Conservation (phyloP, 108 stramenopile genomes). For the Fistulifera solaris region DNA sequence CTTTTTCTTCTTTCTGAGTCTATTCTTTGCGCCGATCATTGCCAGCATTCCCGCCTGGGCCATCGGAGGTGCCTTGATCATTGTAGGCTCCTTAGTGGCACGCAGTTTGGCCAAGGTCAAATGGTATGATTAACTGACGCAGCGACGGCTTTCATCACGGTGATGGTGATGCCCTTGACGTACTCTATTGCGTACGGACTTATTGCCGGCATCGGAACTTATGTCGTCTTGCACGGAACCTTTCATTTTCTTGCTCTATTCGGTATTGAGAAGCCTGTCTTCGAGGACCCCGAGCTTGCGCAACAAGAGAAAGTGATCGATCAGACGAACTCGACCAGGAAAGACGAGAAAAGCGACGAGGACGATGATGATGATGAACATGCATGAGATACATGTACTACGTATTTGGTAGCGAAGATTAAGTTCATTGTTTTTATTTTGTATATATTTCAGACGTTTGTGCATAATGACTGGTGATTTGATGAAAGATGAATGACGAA, state of each 20-base stretch:
- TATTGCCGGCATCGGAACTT: conserved; percentile 45
- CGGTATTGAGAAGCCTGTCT: conserved; percentile 26
- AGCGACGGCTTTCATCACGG: conserved; percentile 69
- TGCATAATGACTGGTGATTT: too few species aligned
- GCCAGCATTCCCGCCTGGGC: conserved; percentile 78
- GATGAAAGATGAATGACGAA: too few species aligned
- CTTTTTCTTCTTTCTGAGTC: conserved; percentile 40
- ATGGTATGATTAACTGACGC: conserved; percentile 61
- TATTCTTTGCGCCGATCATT: conserved; percentile 80
- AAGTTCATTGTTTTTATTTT: too few species aligned
- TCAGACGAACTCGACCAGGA: too few species aligned
- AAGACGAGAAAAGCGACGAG: too few species aligned
- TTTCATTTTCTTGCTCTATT: conserved; percentile 23
- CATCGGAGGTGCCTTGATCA: conserved; percentile 70
- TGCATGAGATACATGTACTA: too few species aligned
- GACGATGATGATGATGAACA: too few species aligned
- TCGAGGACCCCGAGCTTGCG: not conserved
- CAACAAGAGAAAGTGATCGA: too few species aligned
- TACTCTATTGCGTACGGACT: conserved; percentile 74
- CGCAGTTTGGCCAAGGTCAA: conserved; percentile 46
- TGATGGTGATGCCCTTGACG: conserved; percentile 81
- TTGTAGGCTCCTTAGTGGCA: conserved; percentile 71
- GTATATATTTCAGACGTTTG: too few species aligned
- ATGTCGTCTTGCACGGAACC: conserved; percentile 12
- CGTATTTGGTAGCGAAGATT: too few species aligned